Base-by-base conservation (phyloP, 345 rosid genomes). In the Dovyalis caffra region DNA sequence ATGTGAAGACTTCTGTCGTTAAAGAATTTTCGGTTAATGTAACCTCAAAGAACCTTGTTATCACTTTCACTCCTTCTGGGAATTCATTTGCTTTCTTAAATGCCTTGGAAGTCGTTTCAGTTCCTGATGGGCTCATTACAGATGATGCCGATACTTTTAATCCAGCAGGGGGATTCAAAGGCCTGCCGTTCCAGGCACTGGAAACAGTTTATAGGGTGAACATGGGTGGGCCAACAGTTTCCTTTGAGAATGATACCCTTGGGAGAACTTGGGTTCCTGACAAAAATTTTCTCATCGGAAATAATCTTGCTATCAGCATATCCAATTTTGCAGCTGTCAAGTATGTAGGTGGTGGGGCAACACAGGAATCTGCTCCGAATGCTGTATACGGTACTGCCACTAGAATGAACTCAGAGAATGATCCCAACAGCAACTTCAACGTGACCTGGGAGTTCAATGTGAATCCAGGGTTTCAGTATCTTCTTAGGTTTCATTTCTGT, bases 401-500 rank as follows among this genome's bases (percentile, higher is more conserved):
- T 8, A 63, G 56, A 82, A 90, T 95, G 97, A 85, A 92, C 71
- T 91, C 97, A 0, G 71, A 23, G 0, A 35, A 1, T 25, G 57
- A 90, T 57, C 91, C 95, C 45, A 57, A 8, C 51, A 84, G 81
- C 83, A 89, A 86, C 71, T 86, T 94, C 85, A 94, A 94, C 56
- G 90, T 91, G 74, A 92, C 95, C 5, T 94, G 98, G 98, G 83
- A 80, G 61, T 94, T 94, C 53, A 33, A 66, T 14, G 86, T 94
- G 78, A 90, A 88, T 47, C 80, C 86, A 1, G 94, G 92, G 10
- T 92, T 75, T 84, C 89, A 82, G 77, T 90, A 91, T 74, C 88
- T 94, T 58, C 78, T 92, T 66, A 85, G 98, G 81, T 88, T 92
- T 79, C 97, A 94, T 82, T 88, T 92, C 81, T 94, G 98, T 53